These are phyloP conservation scores for Pseudocercospora eumusae DNA, from an alignment of 2,329 filamentous ascomycete genomes.

Conservation along the genomic window DNA sequence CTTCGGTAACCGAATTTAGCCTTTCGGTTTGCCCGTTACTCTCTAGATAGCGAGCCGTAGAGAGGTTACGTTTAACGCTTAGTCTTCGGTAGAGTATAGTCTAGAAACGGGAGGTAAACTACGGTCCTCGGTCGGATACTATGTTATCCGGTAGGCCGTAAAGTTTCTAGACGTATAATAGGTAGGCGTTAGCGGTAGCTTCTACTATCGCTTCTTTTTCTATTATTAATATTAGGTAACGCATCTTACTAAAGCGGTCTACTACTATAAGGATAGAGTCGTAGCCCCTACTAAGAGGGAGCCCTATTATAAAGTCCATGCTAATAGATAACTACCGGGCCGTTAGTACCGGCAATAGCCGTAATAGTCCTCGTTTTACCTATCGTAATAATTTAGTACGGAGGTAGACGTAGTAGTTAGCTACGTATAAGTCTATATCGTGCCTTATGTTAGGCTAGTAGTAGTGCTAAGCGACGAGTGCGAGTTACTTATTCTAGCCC, in stretches of 20 bases:
- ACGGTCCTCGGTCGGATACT: background rate
- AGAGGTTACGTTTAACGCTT: background rate
- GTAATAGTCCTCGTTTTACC: background rate
- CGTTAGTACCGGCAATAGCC: background rate
- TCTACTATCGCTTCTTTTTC: background rate
- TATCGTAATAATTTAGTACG: no score
- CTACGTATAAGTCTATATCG: background rate
- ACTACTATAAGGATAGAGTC: background rate
- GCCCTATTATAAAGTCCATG: background rate
- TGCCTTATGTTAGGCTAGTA: background rate
- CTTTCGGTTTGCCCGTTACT: background rate
- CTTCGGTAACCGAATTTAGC: background rate
- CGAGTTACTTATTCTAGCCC: background rate
- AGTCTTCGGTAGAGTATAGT: background rate
- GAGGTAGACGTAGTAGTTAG: no score
- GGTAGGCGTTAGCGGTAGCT: background rate
- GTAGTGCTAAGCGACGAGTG: background rate
- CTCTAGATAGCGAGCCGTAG: background rate
- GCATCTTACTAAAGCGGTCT: background rate
- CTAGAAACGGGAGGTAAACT: background rate
- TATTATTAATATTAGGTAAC: background rate
- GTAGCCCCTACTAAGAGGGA: background rate
- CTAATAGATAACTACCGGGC: background rate
- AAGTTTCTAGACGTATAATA: background rate
- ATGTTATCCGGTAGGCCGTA: background rate